A percentile compares a stretch with the other conserved stretches of the same genome.
These are phyloP conservation scores for Zostera marina DNA, from an alignment of 116 monocot genomes.

Conservation along the genomic window DNA sequence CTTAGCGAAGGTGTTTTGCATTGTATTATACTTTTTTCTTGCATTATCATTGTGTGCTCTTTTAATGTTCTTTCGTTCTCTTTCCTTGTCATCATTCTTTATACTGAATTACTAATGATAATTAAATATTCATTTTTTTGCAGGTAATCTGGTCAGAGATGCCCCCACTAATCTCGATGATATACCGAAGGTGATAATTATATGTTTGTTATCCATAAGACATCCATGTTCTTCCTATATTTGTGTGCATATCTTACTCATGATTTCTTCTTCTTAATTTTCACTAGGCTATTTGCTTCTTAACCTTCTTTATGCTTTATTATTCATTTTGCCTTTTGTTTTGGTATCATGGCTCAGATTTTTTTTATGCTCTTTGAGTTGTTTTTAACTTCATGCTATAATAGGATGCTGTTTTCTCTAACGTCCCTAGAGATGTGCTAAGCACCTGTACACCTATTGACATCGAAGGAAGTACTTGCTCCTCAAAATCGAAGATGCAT, in stretches of 20 bases:
- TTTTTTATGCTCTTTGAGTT: not conserved
- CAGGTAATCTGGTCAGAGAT: slow-evolving; percentile 16
- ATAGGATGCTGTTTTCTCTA: slow-evolving; percentile 18
- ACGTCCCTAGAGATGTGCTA: slow-evolving; percentile 21
- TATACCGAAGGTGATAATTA: slow-evolving; percentile 26
- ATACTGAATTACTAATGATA: not conserved
- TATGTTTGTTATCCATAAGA: not conserved
- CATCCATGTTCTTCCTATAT: not conserved
- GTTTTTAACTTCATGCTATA: not conserved
- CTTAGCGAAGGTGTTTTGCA: slow-evolving; percentile 19
- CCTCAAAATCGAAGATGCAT: slow-evolving; percentile 38
- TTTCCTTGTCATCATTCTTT: not conserved
- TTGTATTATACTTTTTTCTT: not conserved
- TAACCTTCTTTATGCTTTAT: not conserved
- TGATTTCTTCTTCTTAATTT: not conserved
- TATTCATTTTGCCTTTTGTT: not conserved
- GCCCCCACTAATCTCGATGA: slow-evolving; percentile 5
- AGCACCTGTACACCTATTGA: slow-evolving; percentile 23
- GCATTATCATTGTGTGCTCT: not conserved
- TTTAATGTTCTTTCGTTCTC: not conserved
- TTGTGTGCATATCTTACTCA: not conserved
- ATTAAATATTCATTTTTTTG: slow-evolving; percentile 8
- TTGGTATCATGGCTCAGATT: not conserved
- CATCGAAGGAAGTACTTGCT: slow-evolving; percentile 63
- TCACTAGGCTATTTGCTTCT: not conserved